A percentile compares a stretch with the other conserved stretches of the same genome.
These are phyloP conservation scores for Colletotrichum tropicicola DNA, from an alignment of 2,329 filamentous ascomycete species.

Conservation along the genomic window DNA sequence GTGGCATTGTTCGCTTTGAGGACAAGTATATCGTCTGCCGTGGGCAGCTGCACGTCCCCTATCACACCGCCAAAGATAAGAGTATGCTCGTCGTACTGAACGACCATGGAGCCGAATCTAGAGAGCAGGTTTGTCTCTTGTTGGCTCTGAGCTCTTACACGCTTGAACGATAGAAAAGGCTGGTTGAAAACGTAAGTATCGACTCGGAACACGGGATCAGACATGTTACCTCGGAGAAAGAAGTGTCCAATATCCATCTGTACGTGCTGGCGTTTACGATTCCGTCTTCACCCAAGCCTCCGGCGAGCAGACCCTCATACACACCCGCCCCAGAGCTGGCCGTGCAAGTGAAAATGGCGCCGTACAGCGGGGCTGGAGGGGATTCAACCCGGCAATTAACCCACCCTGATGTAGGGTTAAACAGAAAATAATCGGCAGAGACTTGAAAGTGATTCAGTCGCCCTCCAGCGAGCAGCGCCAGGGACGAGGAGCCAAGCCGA, in stretches of 20 bases:
- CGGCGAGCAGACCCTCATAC: constrained; percentile 71
- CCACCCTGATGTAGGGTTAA: constrained; percentile 58
- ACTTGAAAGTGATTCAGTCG: constrained; percentile 59
- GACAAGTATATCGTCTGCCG: constrained; percentile 60
- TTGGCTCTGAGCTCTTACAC: not conserved
- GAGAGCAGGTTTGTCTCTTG: constrained; percentile 32
- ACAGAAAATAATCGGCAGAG: constrained; percentile 64
- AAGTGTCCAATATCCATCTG: constrained; percentile 66
- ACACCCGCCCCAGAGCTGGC: constrained; percentile 34
- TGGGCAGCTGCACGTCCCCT: constrained; percentile 49
- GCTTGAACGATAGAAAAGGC: constrained; percentile 10
- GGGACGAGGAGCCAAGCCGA: constrained; percentile 55
- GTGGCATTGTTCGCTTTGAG: constrained; percentile 36
- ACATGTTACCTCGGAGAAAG: constrained; percentile 47
- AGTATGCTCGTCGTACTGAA: constrained; percentile 38
- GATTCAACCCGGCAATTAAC: constrained; percentile 45
- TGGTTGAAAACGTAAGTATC: not conserved
- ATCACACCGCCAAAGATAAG: constrained; percentile 55
- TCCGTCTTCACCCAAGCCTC: constrained; percentile 75
- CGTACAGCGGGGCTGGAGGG: constrained; percentile 52
- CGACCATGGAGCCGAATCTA: constrained; percentile 53
- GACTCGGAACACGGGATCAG: not conserved
- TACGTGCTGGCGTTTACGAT: constrained; percentile 70
- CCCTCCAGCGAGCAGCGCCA: constrained; percentile 70
- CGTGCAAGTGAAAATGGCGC: constrained; percentile 48